Evolutionary conservation across 371 early-diverging fungal genomes (phyloP).

Genomic region (Mycotypha africana): DNA sequence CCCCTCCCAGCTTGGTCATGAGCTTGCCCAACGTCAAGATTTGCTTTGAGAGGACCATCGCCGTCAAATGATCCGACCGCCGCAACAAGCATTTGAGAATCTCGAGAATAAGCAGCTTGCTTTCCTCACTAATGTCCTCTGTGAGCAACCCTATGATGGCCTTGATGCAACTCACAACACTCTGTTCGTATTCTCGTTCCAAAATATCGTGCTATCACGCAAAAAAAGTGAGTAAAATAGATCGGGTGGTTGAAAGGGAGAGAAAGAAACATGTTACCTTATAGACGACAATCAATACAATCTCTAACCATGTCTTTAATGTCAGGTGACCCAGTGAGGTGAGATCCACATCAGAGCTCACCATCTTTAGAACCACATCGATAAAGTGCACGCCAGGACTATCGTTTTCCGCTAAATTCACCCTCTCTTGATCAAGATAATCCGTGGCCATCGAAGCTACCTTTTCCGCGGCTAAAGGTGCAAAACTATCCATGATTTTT

Average conservation of each 20-base stretch:
- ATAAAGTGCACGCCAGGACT: conserved; percentile 43
- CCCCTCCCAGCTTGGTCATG: conserved; percentile 47
- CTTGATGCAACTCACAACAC: conserved; percentile 42
- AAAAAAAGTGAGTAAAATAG: not conserved
- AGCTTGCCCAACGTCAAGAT: conserved; percentile 53
- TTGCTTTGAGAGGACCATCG: conserved; percentile 55
- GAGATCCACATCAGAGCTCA: conserved; percentile 40
- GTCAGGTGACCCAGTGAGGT: conserved; percentile 37
- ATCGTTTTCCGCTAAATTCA: conserved; percentile 36
- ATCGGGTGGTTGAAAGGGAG: too few relatives aligned
- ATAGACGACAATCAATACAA: conserved; percentile 50
- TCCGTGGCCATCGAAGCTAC: conserved; percentile 35
- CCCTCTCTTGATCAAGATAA: conserved; percentile 23
- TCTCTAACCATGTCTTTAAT: conserved; percentile 55
- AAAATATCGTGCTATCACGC: conserved; percentile 41
- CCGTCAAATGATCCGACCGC: conserved; percentile 55
- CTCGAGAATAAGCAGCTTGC: conserved; percentile 49
- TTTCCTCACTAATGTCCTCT: conserved; percentile 56
- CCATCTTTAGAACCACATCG: conserved; percentile 44
- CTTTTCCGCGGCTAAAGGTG: conserved; percentile 36
- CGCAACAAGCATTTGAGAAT: conserved; percentile 50
- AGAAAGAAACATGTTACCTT: too few relatives aligned
- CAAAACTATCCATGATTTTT: conserved; percentile 48
- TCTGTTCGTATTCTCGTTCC: conserved; percentile 32
- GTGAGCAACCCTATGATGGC: conserved; percentile 38